Evolutionary conservation across 108 stramenopile genomes (phyloP), one percentile per base, ranked within the genome.

Genomic region (Nitzschia inconspicua): DNA sequence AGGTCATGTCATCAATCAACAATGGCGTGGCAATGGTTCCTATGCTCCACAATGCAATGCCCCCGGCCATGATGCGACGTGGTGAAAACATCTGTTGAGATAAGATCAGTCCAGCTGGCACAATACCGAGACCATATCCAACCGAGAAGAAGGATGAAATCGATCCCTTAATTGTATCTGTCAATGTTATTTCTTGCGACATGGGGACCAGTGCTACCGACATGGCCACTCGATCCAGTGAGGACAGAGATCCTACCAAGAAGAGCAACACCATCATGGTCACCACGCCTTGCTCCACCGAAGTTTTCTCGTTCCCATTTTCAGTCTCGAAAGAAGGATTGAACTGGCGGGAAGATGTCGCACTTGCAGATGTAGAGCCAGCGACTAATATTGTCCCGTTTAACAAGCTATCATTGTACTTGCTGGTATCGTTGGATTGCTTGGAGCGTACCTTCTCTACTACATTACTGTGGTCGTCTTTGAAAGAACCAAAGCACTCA

Each of bases 151-250:
- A 70, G 41, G 83, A 82, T 16, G 82, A 73, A 27, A 95, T 85
- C 39, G 83, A 64, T 5, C 95, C 95, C 65, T 95, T 93, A 48
- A 84, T 77, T 6, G 86, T 86, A 30, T 93, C 90, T 7, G 84
- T 63, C 53, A 70, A 89, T 18, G 63, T 75, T 57, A 86, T 80
- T 39, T 90, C 89, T 19, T 63, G 27, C 14, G 85, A 75, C 70
- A 95, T 82, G 14, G 95, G 90, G n/a, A 95, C 44, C 14, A 95
- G 76, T 20, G 95, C 95, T 18, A 95, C 92, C 6, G 78, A 77
- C 95, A 95, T 95, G 11, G 92, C 92, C 1, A 94, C 92, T 23
- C 95, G 72, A 44, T 88, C 85, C 8, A 88, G 57, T 41, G 87
- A 70, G 3, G 78, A 83, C 19, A 93, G 68, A 43, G 79, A 63